A percentile compares a stretch with the other conserved stretches of the same genome.
Conservation (phyloP, 148 eudicot genomes). For the Oxyria digyna region DNA sequence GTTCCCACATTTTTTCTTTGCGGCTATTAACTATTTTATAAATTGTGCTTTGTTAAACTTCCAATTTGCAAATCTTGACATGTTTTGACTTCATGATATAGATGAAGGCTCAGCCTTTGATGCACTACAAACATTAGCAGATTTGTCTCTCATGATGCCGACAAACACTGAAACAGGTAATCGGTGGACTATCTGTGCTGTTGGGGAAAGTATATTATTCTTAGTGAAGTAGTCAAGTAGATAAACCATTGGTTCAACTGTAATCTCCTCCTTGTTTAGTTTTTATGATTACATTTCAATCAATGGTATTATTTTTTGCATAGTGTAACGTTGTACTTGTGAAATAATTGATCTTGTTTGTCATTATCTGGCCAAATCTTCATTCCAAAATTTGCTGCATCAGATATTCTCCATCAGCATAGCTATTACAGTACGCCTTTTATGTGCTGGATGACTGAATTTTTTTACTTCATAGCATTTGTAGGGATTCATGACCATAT, state of each 20-base stretch:
- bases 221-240: background rate
- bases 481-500: background rate
- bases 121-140: conserved; percentile 90
- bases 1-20: background rate
- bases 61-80: background rate
- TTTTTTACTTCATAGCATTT: background rate
- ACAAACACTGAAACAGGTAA: conserved; percentile 57
- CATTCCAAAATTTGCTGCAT: background rate
- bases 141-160: conserved; percentile 89
- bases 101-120: conserved; percentile 83
- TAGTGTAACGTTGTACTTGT: background rate
- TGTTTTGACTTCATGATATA: conserved; percentile 15
- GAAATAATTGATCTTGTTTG: background rate
- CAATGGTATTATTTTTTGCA: background rate
- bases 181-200: background rate
- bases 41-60: background rate
- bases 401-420: background rate
- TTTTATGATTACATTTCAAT: background rate
- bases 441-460: background rate
- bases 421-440: background rate
- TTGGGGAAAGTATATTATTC: background rate
- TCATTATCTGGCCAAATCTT: background rate
- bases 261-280: background rate
- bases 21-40: conserved; percentile 6
- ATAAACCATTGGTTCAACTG: background rate